Percentiles rank a stretch among this genome's conserved stretches.
Conservation (phyloP, 768 basidiomycete genomes). For the Boletus subparvulus region DNA sequence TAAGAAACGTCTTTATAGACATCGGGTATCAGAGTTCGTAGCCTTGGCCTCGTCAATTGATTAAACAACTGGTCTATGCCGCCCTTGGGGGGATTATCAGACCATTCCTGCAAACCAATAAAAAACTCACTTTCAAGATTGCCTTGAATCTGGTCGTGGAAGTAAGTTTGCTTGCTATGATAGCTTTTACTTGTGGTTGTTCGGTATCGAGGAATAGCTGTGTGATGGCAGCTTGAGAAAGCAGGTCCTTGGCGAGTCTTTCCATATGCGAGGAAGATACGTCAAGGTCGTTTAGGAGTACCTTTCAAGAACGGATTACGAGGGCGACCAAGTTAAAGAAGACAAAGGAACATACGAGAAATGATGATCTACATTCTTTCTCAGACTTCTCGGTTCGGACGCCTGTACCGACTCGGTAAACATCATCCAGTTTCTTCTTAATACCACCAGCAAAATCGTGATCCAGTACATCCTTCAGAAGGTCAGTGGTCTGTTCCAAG, state of each 20-base stretch:
- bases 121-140: conserved; percentile 63
- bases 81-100: conserved; percentile 41
- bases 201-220: conserved; percentile 71
- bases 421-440: conserved; percentile 83
- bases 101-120: not conserved
- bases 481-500: conserved; percentile 58
- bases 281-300: conserved; percentile 92
- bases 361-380: conserved; percentile 72
- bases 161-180: conserved; percentile 51
- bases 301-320: conserved; percentile 44
- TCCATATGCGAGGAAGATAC: conserved; percentile 88
- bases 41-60: conserved; percentile 83
- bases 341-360: conserved; percentile 62
- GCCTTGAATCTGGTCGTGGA: conserved; percentile 66
- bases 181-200: conserved; percentile 46
- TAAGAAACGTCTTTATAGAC: conserved; percentile 91
- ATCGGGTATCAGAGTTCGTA: conserved; percentile 82
- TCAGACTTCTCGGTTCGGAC: conserved; percentile 73
- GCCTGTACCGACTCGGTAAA: conserved; percentile 62
- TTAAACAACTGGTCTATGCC: conserved; percentile 96
- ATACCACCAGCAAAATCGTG: conserved; percentile 79
- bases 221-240: conserved; percentile 49
- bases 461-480: conserved; percentile 75
- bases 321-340: not conserved
- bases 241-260: conserved; percentile 68